phyloP scores from a whole-genome alignment of 1,139 yeast genomes.

The Candida albicans region DNA sequence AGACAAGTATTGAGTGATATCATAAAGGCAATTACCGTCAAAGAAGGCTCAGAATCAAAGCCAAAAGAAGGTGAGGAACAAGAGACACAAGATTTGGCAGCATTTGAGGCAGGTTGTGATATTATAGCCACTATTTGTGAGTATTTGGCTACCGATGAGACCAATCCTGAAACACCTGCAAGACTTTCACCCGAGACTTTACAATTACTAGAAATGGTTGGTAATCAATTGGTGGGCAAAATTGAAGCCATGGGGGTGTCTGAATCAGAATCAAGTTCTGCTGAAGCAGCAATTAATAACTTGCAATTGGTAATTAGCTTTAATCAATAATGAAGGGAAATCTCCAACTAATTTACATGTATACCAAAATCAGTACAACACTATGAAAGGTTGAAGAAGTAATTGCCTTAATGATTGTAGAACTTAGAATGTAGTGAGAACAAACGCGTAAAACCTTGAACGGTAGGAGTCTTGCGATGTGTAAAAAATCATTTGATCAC shows the following conservation, averaged over 20 bases:
- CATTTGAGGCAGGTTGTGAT: slow-evolving; percentile 68
- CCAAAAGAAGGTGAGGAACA: slow-evolving; percentile 17
- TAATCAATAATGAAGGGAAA: background rate
- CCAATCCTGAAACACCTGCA: slow-evolving; percentile 20
- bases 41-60: no score
- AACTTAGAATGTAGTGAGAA: no score
- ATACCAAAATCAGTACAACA: background rate
- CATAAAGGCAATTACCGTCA: slow-evolving; percentile 29
- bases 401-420: no score
- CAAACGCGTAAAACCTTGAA: no score
- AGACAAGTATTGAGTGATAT: slow-evolving; percentile 24
- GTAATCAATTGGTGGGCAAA: slow-evolving; percentile 2
- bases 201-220: slow-evolving; percentile 3
- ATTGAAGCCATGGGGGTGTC: background rate
- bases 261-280: background rate
- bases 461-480: no score
- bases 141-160: slow-evolving; percentile 38
- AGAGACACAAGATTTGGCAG: slow-evolving; percentile 18
- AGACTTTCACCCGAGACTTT: slow-evolving; percentile 2
- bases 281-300: slow-evolving; percentile 2
- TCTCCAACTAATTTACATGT: no score
- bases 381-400: no score
- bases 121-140: slow-evolving; percentile 76
- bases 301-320: slow-evolving; percentile 2
- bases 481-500: no score